Percentiles rank a stretch among this genome's conserved stretches.
phyloP scores from a whole-genome alignment of 2,329 filamentous ascomycete species.

The Talaromyces amestolkiae region DNA sequence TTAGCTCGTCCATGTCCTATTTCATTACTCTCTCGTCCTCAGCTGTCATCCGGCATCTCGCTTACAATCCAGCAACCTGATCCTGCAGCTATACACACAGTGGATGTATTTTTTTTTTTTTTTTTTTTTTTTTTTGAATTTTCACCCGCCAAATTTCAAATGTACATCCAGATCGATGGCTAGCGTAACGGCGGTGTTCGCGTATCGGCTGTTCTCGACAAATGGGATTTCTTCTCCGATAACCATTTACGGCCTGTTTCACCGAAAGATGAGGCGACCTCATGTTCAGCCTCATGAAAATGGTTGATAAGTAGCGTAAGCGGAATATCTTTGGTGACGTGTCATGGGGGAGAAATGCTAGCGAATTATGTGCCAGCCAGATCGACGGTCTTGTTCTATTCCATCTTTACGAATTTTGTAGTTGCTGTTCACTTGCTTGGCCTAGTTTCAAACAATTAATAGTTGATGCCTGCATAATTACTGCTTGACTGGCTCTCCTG shows the following conservation, averaged over 20 bases:
- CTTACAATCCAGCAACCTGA: too few species aligned
- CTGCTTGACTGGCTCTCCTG: background rate
- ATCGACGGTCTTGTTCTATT: background rate
- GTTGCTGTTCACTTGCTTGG: too few species aligned
- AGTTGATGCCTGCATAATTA: background rate
- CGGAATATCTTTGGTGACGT: background rate
- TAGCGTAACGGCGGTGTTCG: background rate
- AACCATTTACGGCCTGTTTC: background rate
- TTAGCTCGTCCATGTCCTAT: background rate
- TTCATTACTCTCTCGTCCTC: background rate
- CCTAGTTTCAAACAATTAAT: too few species aligned
- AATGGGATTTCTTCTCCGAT: background rate
- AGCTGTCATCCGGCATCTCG: background rate
- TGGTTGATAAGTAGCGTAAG: background rate
- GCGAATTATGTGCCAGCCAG: background rate
- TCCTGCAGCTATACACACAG: background rate
- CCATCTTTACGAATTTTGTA: background rate
- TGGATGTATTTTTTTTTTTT: too few species aligned
- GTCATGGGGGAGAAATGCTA: background rate
- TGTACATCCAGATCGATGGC: background rate
- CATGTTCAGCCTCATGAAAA: background rate
- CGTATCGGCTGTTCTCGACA: background rate
- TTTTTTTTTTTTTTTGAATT: background rate
- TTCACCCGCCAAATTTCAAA: background rate
- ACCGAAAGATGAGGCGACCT: background rate